These are phyloP conservation scores for Coniophora puteana DNA, from an alignment of 1,284 basidiomycete genomes.

Conservation along the genomic window DNA sequence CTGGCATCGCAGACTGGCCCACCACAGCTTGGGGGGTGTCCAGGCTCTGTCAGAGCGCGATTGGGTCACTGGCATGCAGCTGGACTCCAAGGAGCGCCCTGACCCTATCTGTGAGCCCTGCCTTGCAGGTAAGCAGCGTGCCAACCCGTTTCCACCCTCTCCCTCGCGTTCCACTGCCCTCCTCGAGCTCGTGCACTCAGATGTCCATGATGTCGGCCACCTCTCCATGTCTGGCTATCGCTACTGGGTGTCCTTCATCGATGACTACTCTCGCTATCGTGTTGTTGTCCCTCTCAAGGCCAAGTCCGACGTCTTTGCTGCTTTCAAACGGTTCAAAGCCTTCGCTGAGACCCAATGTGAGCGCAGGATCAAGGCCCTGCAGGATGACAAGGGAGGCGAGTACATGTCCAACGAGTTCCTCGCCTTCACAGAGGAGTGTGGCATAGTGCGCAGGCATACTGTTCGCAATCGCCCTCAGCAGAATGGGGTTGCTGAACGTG, in stretches of 20 bases:
- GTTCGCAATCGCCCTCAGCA: constrained; percentile 16
- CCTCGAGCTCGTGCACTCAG: background rate
- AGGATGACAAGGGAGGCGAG: constrained; percentile 30
- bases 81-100: background rate
- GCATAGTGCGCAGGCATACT: constrained; percentile 17
- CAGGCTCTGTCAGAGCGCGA: no score
- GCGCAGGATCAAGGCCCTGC: constrained; percentile 18
- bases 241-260: background rate
- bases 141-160: background rate
- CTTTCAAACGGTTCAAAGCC: constrained; percentile 8
- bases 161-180: no score
- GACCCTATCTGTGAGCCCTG: background rate
- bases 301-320: constrained; percentile 1
- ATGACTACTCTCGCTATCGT: constrained; percentile 6
- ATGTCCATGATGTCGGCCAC: no score
- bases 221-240: no score
- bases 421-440: constrained; percentile 14
- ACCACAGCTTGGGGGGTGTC: no score
- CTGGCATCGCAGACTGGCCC: no score
- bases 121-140: background rate
- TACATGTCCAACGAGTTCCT: constrained; percentile 23
- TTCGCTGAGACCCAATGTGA: constrained; percentile 9
- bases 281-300: background rate
- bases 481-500: constrained; percentile 18
- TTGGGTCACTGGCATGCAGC: background rate